phyloP scores from a whole-genome alignment of 2,329 filamentous ascomycete species.

The Fusarium cicatricum region DNA sequence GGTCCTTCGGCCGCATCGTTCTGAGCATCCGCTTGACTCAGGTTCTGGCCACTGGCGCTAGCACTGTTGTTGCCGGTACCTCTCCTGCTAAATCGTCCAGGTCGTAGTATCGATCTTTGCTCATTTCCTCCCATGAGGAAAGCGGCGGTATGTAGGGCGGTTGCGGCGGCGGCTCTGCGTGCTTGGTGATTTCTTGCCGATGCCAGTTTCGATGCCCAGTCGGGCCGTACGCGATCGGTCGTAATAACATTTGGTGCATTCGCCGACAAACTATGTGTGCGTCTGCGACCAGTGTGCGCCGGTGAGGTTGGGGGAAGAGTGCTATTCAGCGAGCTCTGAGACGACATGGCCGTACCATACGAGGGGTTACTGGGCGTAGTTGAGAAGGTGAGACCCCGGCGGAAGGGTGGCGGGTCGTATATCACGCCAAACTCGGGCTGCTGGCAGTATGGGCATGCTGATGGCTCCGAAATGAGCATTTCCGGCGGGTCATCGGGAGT shows the following conservation, averaged over 20 bases:
- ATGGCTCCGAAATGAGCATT: conserved; percentile 87
- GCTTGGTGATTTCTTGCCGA: conserved; percentile 86
- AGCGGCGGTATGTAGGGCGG: conserved; percentile 91
- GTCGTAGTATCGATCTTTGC: conserved; percentile 55
- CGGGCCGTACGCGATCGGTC: conserved; percentile 89
- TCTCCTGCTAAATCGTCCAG: conserved; percentile 66
- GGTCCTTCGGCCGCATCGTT: conserved; percentile 31
- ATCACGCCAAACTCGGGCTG: conserved; percentile 97
- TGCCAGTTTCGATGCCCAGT: conserved; percentile 91
- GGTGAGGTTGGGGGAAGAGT: conserved; percentile 54
- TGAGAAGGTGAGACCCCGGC: conserved; percentile 79
- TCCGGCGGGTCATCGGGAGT: conserved; percentile 62
- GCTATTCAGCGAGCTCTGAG: conserved; percentile 80
- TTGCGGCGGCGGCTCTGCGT: conserved; percentile 88
- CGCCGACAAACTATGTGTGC: conserved; percentile 75
- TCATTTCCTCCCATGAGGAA: conserved; percentile 81
- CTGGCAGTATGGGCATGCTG: conserved; percentile 93
- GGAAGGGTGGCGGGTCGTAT: conserved; percentile 88
- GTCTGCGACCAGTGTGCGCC: conserved; percentile 51
- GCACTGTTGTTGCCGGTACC: conserved; percentile 51
- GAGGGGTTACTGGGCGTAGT: conserved; percentile 51
- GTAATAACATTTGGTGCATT: conserved; percentile 87
- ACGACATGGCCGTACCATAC: conserved; percentile 79
- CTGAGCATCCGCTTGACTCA: conserved; percentile 15
- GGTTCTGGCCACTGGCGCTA: conserved; percentile 43